These are phyloP conservation scores for Aspergillus sp. DNA, from an alignment of 2,329 filamentous ascomycete genomes.

Conservation along the genomic window DNA sequence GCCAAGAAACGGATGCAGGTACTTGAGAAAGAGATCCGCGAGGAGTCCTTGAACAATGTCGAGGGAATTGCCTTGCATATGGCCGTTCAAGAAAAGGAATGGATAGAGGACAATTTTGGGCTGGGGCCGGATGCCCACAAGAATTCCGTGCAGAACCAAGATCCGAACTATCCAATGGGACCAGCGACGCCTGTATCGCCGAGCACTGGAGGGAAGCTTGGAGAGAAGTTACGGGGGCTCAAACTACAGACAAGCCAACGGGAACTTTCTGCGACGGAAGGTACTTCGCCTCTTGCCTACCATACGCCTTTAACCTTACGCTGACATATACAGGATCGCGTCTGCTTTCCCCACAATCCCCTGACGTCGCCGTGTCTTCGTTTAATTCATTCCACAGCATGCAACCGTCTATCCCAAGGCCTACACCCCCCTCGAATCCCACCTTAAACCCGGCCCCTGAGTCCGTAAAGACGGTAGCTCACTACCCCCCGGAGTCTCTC, in stretches of 20 bases:
- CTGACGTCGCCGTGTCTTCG: slow-evolving; percentile 63
- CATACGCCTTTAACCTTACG: background rate
- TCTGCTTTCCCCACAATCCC: slow-evolving; percentile 62
- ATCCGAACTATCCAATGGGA: slow-evolving; percentile 34
- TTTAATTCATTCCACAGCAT: slow-evolving; percentile 60
- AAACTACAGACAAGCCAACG: slow-evolving; percentile 72
- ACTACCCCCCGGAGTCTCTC: slow-evolving; percentile 40
- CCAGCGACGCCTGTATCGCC: slow-evolving; percentile 62
- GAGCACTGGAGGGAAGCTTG: slow-evolving; percentile 65
- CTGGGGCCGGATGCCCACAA: slow-evolving; percentile 45
- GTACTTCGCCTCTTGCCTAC: slow-evolving; percentile 42
- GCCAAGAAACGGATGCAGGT: slow-evolving; percentile 77
- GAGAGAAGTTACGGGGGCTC: slow-evolving; percentile 77
- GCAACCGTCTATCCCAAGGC: slow-evolving; percentile 14
- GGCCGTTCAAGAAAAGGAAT: slow-evolving; percentile 77
- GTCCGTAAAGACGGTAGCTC: slow-evolving; percentile 32
- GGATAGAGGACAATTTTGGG: slow-evolving; percentile 82
- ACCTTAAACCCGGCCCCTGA: slow-evolving; percentile 11
- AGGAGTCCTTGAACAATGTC: slow-evolving; percentile 69
- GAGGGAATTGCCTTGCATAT: slow-evolving; percentile 84
- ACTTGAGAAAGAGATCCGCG: slow-evolving; percentile 72
- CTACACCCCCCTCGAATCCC: slow-evolving; percentile 18
- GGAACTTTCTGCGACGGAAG: slow-evolving; percentile 58
- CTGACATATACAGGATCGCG: slow-evolving; percentile 26
- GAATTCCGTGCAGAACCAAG: slow-evolving; percentile 27